Evolutionary conservation across 148 eudicot species (phyloP).

Genomic region (Tetragonia tetragonoides): DNA sequence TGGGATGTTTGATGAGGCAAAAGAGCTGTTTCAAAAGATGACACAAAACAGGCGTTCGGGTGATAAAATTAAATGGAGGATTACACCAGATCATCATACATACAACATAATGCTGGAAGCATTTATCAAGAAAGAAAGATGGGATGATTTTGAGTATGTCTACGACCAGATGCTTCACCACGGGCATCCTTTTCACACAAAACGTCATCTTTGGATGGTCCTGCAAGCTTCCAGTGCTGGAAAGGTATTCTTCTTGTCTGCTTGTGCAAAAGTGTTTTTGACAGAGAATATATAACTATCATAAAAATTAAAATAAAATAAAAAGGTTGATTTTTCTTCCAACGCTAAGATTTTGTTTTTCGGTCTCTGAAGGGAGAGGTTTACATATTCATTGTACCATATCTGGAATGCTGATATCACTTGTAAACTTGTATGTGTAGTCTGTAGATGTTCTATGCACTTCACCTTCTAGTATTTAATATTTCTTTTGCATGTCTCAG

Average conservation of each 20-base stretch:
- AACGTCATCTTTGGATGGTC: constrained; percentile 76
- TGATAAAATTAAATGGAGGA: constrained; percentile 33
- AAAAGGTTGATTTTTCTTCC: too few species aligned
- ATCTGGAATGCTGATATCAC: too few species aligned
- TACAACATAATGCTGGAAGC: constrained; percentile 76
- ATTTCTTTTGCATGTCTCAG: too few species aligned
- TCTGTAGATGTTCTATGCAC: too few species aligned
- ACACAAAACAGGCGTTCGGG: constrained; percentile 28
- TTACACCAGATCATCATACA: constrained; percentile 65
- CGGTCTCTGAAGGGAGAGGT: too few species aligned
- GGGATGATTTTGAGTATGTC: constrained; percentile 71
- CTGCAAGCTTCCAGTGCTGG: constrained; percentile 65
- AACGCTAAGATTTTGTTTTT: too few species aligned
- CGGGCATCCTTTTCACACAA: constrained; percentile 65
- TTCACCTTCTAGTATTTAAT: too few species aligned
- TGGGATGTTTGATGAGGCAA: constrained; percentile 72
- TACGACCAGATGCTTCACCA: constrained; percentile 61
- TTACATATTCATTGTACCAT: too few species aligned
- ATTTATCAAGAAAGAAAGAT: constrained; percentile 41
- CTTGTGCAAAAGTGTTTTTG: background rate
- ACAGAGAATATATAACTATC: background rate
- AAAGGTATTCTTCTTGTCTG: constrained; percentile 49
- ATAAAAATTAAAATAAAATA: background rate
- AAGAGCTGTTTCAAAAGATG: constrained; percentile 52
- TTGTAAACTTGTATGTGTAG: too few species aligned